A percentile compares a stretch with the other conserved stretches of the same genome.
These are phyloP conservation scores for Drosera capensis DNA, from an alignment of 148 eudicot species.

Conservation along the genomic window DNA sequence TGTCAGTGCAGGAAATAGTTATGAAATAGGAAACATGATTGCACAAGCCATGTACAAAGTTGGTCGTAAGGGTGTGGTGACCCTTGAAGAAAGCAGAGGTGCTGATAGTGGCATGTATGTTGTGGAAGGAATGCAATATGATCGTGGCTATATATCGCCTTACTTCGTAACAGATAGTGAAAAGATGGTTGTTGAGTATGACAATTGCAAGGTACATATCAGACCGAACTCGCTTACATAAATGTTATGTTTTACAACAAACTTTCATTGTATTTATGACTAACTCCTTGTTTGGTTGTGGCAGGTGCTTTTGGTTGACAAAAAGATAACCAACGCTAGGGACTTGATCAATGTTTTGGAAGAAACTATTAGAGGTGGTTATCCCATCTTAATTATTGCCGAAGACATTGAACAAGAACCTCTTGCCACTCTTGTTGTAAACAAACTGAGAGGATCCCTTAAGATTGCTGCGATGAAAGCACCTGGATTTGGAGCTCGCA, in stretches of 20 bases:
- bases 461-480: conserved; percentile 72
- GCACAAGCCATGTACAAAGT: conserved; percentile 94
- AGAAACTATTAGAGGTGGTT: conserved; percentile 43
- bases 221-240: not conserved
- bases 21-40: conserved; percentile 84
- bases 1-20: conserved; percentile 97
- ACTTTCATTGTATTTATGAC: conserved; percentile 1
- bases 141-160: conserved; percentile 67
- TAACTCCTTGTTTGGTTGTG: conserved; percentile 2
- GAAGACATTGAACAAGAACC: conserved; percentile 76
- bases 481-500: conserved; percentile 67
- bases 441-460: conserved; percentile 57
- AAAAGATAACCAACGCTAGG: conserved; percentile 57
- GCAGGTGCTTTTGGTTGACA: conserved; percentile 61
- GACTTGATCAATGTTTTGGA: conserved; percentile 51
- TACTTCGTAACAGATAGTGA: conserved; percentile 63
- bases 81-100: conserved; percentile 89
- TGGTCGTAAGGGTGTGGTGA: conserved; percentile 91
- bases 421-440: conserved; percentile 68
- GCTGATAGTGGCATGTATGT: conserved; percentile 50
- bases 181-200: conserved; percentile 50
- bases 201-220: conserved; percentile 47
- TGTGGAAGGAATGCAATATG: conserved; percentile 56
- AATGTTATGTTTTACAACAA: no score
- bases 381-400: conserved; percentile 42